phyloP scores from a whole-genome alignment of 78 protist genomes.

The Dictyostelium firmibasis region DNA sequence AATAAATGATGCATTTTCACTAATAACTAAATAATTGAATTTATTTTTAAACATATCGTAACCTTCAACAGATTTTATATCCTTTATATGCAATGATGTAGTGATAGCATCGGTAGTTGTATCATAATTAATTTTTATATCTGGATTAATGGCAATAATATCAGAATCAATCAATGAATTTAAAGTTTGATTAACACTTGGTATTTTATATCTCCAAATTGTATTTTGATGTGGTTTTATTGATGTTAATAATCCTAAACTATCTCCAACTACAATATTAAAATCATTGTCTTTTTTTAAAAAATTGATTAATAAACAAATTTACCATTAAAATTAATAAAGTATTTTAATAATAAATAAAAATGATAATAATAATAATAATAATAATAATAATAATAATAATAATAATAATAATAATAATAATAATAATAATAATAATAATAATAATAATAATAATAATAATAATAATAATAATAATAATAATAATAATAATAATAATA shows the following conservation, averaged over 20 bases:
- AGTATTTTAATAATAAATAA: no score
- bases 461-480: no score
- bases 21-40: slow-evolving; percentile 22
- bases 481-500: no score
- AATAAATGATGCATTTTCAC: slow-evolving; percentile 4
- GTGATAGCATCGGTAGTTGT: neutral
- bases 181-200: neutral
- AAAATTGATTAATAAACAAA: neutral
- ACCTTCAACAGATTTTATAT: slow-evolving; percentile 20
- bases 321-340: no score
- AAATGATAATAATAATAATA: no score
- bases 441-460: no score
- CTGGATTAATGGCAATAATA: neutral
- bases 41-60: neutral
- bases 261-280: slow-evolving; percentile 54
- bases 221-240: slow-evolving; percentile 61
- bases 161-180: neutral
- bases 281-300: slow-evolving; percentile 28
- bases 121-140: neutral
- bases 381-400: no score
- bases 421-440: no score
- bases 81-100: neutral
- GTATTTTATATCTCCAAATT: slow-evolving; percentile 51
- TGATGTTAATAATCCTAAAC: slow-evolving; percentile 28
- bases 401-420: no score